Conservation (phyloP, 2,329 filamentous ascomycete genomes). For the Westerdykella ornata region DNA sequence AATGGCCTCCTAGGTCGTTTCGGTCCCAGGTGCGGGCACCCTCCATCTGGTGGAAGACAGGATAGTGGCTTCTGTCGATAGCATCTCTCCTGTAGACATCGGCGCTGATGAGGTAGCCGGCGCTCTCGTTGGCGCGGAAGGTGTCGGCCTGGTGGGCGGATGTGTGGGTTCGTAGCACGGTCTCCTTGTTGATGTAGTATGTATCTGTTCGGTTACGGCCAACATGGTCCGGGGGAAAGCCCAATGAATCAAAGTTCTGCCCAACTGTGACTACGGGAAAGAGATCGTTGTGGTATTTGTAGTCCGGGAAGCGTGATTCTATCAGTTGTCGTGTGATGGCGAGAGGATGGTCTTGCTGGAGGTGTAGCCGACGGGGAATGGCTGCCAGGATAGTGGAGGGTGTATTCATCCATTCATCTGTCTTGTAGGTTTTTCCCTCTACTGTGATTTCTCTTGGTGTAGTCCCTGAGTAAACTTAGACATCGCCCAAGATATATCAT, state of each 20-base stretch:
- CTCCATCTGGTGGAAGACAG: slow-evolving; percentile 98
- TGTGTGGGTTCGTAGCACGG: slow-evolving; percentile 85
- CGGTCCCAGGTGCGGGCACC: slow-evolving; percentile 86
- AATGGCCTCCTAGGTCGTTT: slow-evolving; percentile 36
- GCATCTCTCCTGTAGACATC: slow-evolving; percentile 96
- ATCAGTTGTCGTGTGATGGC: slow-evolving; percentile 88
- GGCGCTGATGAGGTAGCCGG: slow-evolving; percentile 83
- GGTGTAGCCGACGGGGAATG: slow-evolving; percentile 72
- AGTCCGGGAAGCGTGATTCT: slow-evolving; percentile 77
- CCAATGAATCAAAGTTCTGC: slow-evolving; percentile 96
- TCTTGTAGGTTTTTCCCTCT: slow-evolving; percentile 57
- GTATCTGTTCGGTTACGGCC: slow-evolving; percentile 85
- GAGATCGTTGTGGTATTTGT: slow-evolving; percentile 69
- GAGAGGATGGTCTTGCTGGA: slow-evolving; percentile 84
- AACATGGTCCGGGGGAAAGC: slow-evolving; percentile 80
- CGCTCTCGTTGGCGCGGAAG: slow-evolving; percentile 63
- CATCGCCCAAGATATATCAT: not conserved
- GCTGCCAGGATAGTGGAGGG: slow-evolving; percentile 67
- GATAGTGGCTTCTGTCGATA: slow-evolving; percentile 91
- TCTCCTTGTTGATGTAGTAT: slow-evolving; percentile 84
- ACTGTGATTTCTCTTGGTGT: slow-evolving; percentile 45
- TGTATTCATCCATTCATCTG: slow-evolving; percentile 80
- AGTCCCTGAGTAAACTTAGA: slow-evolving; percentile 10
- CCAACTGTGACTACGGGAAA: slow-evolving; percentile 75
- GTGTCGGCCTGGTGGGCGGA: slow-evolving; percentile 85